Evolutionary conservation across 2,329 filamentous ascomycete genomes (phyloP), one percentile per base, ranked within the genome.

Genomic region (Leptographium wingfieldii): DNA sequence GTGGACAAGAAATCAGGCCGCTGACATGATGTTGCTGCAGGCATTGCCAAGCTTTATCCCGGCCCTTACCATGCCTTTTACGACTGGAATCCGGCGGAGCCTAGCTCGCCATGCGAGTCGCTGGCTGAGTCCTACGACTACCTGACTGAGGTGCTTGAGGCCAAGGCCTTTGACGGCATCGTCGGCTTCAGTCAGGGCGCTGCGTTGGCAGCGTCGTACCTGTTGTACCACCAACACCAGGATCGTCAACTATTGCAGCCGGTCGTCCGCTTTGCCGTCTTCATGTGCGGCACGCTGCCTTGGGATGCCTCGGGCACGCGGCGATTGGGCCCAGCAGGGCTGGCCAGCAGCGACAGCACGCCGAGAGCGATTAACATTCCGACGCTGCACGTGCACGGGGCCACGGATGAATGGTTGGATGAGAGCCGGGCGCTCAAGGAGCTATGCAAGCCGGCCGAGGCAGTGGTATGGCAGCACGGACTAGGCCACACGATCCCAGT

Each of bases 121-220:
- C 31, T 56, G 22, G 55, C n/a, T 14, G 55, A 56, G 31, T 27
- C 55, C 6, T 56, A 43, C 31, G 55, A 43, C 3, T 40, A 40
- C 27, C 33, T 56, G n/a, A 33, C 33, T 6, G 55, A 56, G 22
- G 35, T 40, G 31, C n/a, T 56, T 16, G 55, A 43, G 38, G 55
- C 43, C 6, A 40, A 14, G 38, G 33, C 29, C 4, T 56, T 38
- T n/a, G 55, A 35, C 33, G 55, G 55, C 11, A 25, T 56, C 9
- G 7, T 56, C 16, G 55, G 55, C 22, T 56, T 56, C 55, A 56
- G 55, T 33, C 55, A 56, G 33, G 55, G 55, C 38, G 55, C 55
- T 2, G 33, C 55, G 6, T 33, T 56, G 38, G 55, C 55, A 16
- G 55, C 55, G 55, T 35, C 31, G 6, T 56, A 40, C 55, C 16